phyloP scores from a whole-genome alignment of 345 rosid species.

The Eucalyptus tenuipes region DNA sequence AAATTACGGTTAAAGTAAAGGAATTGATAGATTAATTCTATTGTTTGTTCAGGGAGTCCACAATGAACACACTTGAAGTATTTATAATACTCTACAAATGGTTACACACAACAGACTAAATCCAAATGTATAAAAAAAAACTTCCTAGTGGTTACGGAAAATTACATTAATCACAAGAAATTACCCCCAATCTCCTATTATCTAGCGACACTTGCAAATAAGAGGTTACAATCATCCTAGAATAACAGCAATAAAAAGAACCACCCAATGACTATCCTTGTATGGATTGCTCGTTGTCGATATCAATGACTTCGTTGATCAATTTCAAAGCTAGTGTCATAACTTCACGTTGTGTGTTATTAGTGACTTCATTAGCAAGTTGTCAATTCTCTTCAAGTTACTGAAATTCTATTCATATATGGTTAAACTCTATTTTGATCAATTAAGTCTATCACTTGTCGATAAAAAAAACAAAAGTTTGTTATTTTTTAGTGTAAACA shows the following conservation, averaged over 20 bases:
- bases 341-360: not conserved
- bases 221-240: not conserved
- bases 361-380: not conserved
- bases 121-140: not conserved
- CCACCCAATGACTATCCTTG: not conserved
- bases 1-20: not conserved
- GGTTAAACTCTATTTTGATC: not conserved
- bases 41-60: not conserved
- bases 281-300: not conserved
- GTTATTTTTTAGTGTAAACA: not conserved
- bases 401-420: not conserved
- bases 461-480: not conserved
- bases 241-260: not conserved
- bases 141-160: not conserved
- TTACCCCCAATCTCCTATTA: not conserved
- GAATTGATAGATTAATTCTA: not conserved
- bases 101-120: not conserved
- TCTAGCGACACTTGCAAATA: not conserved
- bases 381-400: not conserved
- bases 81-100: not conserved
- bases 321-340: not conserved
- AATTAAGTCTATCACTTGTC: not conserved
- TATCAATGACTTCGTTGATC: not conserved
- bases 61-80: not conserved
- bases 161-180: not conserved